phyloP scores from a whole-genome alignment of 768 basidiomycete genomes.

The Crucibulum laeve region DNA sequence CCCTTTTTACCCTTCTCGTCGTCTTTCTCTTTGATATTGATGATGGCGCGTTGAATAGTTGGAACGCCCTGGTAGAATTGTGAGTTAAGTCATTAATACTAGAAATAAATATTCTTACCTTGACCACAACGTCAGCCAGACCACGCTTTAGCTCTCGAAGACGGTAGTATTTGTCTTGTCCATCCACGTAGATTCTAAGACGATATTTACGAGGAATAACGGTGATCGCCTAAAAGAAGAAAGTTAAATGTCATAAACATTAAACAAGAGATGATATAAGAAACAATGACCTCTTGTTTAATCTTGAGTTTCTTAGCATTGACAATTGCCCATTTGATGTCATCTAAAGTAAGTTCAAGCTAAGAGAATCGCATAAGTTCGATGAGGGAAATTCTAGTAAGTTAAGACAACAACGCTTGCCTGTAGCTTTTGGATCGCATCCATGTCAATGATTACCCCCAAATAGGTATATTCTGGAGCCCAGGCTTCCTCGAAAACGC shows the following conservation, averaged over 20 bases:
- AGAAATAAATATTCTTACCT: constrained; percentile 39
- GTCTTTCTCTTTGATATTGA: constrained; percentile 91
- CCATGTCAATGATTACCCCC: constrained; percentile 85
- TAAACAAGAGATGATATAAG: neutral
- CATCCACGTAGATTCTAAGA: constrained; percentile 76
- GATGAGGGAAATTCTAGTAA: neutral
- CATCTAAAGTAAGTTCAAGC: constrained; percentile 91
- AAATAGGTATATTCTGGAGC: constrained; percentile 90
- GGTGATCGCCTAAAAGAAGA: constrained; percentile 55
- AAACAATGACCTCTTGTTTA: constrained; percentile 64
- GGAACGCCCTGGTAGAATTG: constrained; percentile 62
- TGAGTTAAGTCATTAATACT: neutral
- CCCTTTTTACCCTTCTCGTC: constrained; percentile 76
- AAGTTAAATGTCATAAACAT: neutral
- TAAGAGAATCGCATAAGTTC: constrained; percentile 20
- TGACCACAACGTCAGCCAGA: constrained; percentile 84
- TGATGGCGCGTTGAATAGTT: constrained; percentile 87
- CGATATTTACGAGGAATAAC: constrained; percentile 72
- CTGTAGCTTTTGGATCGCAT: constrained; percentile 86
- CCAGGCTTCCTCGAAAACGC: constrained; percentile 95
- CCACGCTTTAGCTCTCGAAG: constrained; percentile 84
- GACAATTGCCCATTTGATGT: constrained; percentile 90
- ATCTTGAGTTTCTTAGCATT: constrained; percentile 87
- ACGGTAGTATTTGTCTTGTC: constrained; percentile 74
- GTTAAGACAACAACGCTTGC: constrained; percentile 35